phyloP scores from a whole-genome alignment of 257 asterid species.

The Euphrasia confusa region DNA sequence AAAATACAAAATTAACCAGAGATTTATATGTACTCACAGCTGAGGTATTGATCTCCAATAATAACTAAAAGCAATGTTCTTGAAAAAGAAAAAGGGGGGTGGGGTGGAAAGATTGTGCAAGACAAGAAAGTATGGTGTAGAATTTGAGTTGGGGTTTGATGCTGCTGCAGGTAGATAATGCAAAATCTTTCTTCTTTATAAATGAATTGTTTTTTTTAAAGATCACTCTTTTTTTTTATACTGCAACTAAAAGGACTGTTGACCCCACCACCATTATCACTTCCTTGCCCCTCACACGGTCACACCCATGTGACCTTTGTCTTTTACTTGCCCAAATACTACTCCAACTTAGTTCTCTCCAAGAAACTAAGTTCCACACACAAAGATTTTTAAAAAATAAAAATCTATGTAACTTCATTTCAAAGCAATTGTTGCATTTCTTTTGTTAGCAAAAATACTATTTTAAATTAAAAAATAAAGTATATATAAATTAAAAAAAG shows the following conservation, averaged over 20 bases:
- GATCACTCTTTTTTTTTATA: conserved; percentile 25
- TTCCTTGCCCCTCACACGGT: conserved; percentile 18
- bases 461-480: too few relatives aligned
- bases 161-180: conserved; percentile 23
- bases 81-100: background rate
- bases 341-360: background rate
- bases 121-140: conserved; percentile 17
- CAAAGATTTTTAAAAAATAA: too few relatives aligned
- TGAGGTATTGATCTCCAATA: background rate
- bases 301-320: conserved; percentile 33
- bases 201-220: background rate
- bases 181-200: conserved; percentile 1
- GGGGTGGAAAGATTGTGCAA: conserved; percentile 8
- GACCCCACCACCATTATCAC: conserved; percentile 42
- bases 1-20: conserved; percentile 16
- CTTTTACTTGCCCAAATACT: conserved; percentile 7
- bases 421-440: too few relatives aligned
- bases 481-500: too few relatives aligned
- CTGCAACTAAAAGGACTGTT: conserved; percentile 24
- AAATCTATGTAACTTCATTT: too few relatives aligned
- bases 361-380: too few relatives aligned
- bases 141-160: conserved; percentile 20
- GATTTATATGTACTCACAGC: conserved; percentile 30
- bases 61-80: background rate
- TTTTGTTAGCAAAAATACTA: too few relatives aligned